A percentile compares a stretch with the other conserved stretches of the same genome.
Evolutionary conservation across 345 rosid species (phyloP).

Genomic region (Noccaea caerulescens): DNA sequence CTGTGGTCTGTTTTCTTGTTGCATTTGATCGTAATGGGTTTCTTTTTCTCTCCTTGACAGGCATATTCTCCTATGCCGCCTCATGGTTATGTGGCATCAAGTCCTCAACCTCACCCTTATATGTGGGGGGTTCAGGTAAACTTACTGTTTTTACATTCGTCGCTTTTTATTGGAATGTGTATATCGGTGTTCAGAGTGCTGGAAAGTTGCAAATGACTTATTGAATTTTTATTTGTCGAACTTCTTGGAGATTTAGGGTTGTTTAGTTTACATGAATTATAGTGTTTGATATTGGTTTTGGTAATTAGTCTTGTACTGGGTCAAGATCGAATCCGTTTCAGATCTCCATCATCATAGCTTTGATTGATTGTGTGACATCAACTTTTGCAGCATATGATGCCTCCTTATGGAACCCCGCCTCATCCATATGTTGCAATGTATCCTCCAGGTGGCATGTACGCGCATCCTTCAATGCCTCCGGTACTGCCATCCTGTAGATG

Average conservation of each 20-base stretch:
- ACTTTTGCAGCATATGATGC: conserved; percentile 86
- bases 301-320: conserved; percentile 18
- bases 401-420: conserved; percentile 96
- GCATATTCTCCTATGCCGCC: conserved; percentile 94
- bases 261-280: conserved; percentile 11
- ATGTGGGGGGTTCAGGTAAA: conserved; percentile 99
- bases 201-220: not conserved
- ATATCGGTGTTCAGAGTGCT: conserved; percentile 10
- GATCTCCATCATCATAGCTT: conserved; percentile 22
- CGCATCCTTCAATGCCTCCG: conserved; percentile 95
- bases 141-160: not conserved
- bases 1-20: conserved; percentile 18
- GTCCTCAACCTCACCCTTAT: conserved; percentile 97
- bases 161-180: not conserved
- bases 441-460: conserved; percentile 95
- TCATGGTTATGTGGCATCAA: conserved; percentile 93
- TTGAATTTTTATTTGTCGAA: not conserved
- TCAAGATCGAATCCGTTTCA: not conserved
- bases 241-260: not conserved
- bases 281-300: not conserved
- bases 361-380: conserved; percentile 26
- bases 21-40: conserved; percentile 29
- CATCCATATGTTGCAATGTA: conserved; percentile 99
- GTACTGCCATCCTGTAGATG: conserved; percentile 50
- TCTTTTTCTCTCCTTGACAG: conserved; percentile 48